Evolutionary conservation across 2,329 filamentous ascomycete genomes (phyloP).

Genomic region (Passalora sequoiae): DNA sequence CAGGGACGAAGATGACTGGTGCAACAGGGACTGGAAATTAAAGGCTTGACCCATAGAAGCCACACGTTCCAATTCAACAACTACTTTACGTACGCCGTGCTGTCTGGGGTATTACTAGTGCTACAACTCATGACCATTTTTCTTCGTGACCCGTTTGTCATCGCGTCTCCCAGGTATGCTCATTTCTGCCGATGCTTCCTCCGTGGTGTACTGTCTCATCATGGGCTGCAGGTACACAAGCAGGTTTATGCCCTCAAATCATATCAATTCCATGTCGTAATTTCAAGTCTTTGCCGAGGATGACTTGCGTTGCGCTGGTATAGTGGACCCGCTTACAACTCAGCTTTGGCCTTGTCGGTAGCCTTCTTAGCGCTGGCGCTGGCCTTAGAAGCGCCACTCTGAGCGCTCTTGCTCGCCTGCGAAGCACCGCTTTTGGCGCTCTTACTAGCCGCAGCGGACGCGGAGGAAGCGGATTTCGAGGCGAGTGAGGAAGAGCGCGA

Average conservation of each 20-base stretch:
- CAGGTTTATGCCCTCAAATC: not conserved
- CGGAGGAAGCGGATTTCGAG: constrained; percentile 25
- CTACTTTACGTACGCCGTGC: constrained; percentile 13
- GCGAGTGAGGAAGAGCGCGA: constrained; percentile 30
- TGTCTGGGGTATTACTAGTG: constrained; percentile 19
- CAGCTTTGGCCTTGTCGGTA: constrained; percentile 39
- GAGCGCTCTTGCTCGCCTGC: constrained; percentile 26
- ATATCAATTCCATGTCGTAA: not conserved
- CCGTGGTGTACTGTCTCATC: constrained; percentile 11
- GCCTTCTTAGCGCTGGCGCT: constrained; percentile 29
- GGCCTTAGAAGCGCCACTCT: not conserved
- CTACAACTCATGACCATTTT: constrained; percentile 15
- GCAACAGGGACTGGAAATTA: too few species aligned
- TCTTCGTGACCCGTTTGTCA: constrained; percentile 18
- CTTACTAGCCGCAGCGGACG: constrained; percentile 24
- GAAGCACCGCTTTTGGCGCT: constrained; percentile 31
- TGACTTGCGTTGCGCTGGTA: not conserved
- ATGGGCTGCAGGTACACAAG: constrained; percentile 8
- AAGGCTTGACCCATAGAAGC: constrained; percentile 5
- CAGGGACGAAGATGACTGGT: too few species aligned
- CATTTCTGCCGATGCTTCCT: constrained; percentile 6
- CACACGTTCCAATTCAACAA: constrained; percentile 4
- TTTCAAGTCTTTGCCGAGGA: not conserved
- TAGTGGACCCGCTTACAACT: constrained; percentile 37
- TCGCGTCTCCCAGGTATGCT: constrained; percentile 5